phyloP scores from a whole-genome alignment of 2,329 filamentous ascomycete species.

The Sordariomycetes sp. region DNA sequence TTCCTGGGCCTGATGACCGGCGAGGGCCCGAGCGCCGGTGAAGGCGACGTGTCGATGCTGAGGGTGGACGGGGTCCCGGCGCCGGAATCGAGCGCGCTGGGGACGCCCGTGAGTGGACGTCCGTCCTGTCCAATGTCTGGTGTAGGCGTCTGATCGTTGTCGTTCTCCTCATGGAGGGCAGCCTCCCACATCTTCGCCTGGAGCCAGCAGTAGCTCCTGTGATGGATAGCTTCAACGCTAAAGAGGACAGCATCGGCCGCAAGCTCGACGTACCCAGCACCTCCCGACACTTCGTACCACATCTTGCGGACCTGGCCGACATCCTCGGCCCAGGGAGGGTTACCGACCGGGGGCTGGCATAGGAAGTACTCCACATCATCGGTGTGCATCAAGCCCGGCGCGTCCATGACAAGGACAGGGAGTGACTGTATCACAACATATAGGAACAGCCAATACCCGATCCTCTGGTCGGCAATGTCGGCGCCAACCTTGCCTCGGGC shows the following conservation, averaged over 20 bases:
- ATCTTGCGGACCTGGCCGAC: constrained; percentile 52
- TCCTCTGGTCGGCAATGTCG: constrained; percentile 61
- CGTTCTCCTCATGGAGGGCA: constrained; percentile 11
- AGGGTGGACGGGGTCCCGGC: constrained; percentile 11
- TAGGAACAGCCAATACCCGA: constrained; percentile 73
- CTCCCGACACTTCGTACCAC: constrained; percentile 66
- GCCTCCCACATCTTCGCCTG: constrained; percentile 40
- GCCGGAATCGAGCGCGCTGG: neutral
- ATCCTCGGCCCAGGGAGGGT: constrained; percentile 63
- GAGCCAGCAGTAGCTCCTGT: constrained; percentile 46
- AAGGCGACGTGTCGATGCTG: constrained; percentile 13
- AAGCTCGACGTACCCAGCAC: constrained; percentile 44
- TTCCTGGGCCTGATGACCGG: constrained; percentile 26
- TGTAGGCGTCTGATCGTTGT: neutral
- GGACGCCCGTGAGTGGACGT: neutral
- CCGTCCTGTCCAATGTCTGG: neutral
- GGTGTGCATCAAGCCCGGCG: constrained; percentile 55
- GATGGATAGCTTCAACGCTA: constrained; percentile 50
- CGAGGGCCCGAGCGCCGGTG: constrained; percentile 14
- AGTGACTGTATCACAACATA: constrained; percentile 69
- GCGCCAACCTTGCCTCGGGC: constrained; percentile 50
- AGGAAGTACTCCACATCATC: constrained; percentile 75
- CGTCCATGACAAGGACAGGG: constrained; percentile 68
- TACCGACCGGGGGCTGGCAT: constrained; percentile 62
- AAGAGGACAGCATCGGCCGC: constrained; percentile 50